Percentiles rank a stretch among this genome's conserved stretches.
Conservation (phyloP, 1,139 yeast species). For the Suhomyces bolitotheri region DNA sequence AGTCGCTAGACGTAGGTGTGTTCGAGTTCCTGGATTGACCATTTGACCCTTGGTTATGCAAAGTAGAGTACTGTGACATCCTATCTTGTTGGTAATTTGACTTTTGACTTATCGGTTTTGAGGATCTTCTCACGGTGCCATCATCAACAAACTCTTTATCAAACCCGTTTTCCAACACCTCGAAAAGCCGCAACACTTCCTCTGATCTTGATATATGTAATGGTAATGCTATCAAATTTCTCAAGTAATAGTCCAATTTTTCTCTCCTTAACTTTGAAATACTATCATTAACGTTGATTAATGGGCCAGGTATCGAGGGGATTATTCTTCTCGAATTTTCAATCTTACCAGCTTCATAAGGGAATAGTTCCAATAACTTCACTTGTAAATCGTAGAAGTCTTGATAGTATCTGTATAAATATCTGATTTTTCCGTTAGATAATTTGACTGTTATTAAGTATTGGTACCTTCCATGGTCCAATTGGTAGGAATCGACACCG, state of each 20-base stretch:
- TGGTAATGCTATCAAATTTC: slow-evolving; percentile 74
- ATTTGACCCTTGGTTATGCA: slow-evolving; percentile 18
- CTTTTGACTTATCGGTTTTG: slow-evolving; percentile 43
- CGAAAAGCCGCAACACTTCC: slow-evolving; percentile 72
- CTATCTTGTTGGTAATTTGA: slow-evolving; percentile 47
- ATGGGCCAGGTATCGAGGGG: slow-evolving; percentile 96
- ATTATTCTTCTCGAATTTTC: slow-evolving; percentile 71
- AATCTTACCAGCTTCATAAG: slow-evolving; percentile 89
- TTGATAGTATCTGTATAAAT: slow-evolving; percentile 86
- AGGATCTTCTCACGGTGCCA: slow-evolving; percentile 24
- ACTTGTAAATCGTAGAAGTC: slow-evolving; percentile 96
- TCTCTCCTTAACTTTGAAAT: slow-evolving; percentile 83
- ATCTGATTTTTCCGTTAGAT: slow-evolving; percentile 67
- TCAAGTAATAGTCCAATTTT: slow-evolving; percentile 81
- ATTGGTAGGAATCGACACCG: slow-evolving; percentile 75
- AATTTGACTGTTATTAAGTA: slow-evolving; percentile 72
- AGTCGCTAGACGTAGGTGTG: slow-evolving; percentile 20
- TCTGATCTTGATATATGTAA: slow-evolving; percentile 69
- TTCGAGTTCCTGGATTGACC: slow-evolving; percentile 22
- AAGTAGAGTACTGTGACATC: slow-evolving; percentile 42
- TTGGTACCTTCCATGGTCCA: slow-evolving; percentile 89
- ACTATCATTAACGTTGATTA: slow-evolving; percentile 86
- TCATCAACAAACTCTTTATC: slow-evolving; percentile 48
- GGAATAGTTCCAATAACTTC: slow-evolving; percentile 76
- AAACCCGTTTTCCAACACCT: slow-evolving; percentile 59